Evolutionary conservation across 768 basidiomycete species (phyloP), one percentile per base, ranked within the genome.

Genomic region (Saitozyma sp.): DNA sequence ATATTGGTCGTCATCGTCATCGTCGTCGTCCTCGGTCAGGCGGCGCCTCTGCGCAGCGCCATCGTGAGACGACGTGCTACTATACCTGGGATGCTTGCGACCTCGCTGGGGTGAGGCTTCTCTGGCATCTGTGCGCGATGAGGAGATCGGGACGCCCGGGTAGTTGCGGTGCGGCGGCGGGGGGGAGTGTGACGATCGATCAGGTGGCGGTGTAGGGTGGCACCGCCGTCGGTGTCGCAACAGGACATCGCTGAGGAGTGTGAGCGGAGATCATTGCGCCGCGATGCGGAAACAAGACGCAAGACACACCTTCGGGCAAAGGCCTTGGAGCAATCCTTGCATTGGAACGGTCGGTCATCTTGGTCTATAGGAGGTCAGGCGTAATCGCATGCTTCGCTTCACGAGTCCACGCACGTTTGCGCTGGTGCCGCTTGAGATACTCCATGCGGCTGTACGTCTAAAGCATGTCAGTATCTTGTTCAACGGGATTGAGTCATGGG

Each of bases 361-460:
- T 77, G 73, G 52, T 81, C 79, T 81, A 60, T 49, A 52, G 29
- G 29, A 45, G 20, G 40, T 52, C 40, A 37, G 29, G 29, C 29
- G 52, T 46, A 46, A 46, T 46, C 38, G 9, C 13, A 29, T 42
- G 42, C 9, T n/a, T 17, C 48, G 37, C 11, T 43, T 11, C 29
- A 50, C 29, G 50, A 37, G 29, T 29, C 38, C 38, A 69, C 79
- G 57, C 61, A 80, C 79, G 75, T 70, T 80, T 79, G 43, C 80
- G 57, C 59, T 80, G 78, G 65, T 81, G 80, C 49, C 80, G 66
- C 52, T 75, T 73, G 64, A 81, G 64, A 65, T 80, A 81, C 60
- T 81, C 80, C 65, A 80, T 73, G 40, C 80, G 71, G 65, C 76
- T 77, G 59, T 81, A 81, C 3, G 65, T 61, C 69, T 76, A 40